phyloP scores from a whole-genome alignment of 768 basidiomycete species.

The Hydnum rufescens region DNA sequence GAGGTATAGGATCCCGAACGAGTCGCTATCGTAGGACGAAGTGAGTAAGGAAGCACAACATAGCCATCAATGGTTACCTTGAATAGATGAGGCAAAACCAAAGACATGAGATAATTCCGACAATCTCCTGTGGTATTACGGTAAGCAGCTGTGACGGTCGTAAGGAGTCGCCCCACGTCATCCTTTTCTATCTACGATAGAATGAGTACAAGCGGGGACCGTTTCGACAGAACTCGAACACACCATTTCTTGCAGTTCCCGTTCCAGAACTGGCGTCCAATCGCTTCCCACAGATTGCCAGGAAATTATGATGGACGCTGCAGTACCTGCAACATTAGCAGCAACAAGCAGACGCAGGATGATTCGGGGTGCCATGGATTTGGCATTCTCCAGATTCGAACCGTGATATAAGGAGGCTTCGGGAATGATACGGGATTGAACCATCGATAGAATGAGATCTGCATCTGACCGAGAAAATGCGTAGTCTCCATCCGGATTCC shows the following conservation, averaged over 20 bases:
- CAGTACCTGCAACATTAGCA: too few relatives aligned
- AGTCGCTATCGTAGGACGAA: slow-evolving; percentile 15
- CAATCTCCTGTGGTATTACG: not conserved
- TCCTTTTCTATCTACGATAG: not conserved
- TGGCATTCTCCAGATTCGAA: not conserved
- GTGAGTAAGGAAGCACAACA: not conserved
- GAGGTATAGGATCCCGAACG: slow-evolving; percentile 28
- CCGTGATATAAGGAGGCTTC: not conserved
- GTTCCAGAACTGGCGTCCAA: not conserved
- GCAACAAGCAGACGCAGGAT: not conserved
- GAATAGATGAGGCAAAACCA: slow-evolving; percentile 4
- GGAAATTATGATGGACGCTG: too few relatives aligned
- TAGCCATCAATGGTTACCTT: slow-evolving; percentile 2
- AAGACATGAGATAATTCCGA: not conserved
- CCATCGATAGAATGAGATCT: not conserved
- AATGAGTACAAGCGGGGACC: too few relatives aligned
- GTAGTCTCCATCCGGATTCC: not conserved
- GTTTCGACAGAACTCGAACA: too few relatives aligned
- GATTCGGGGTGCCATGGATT: not conserved
- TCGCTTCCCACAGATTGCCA: too few relatives aligned
- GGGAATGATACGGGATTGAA: not conserved
- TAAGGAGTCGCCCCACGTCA: not conserved
- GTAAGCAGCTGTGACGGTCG: not conserved
- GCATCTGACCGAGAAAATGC: not conserved
- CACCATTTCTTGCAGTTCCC: not conserved